Evolutionary conservation across 1,139 yeast genomes (phyloP).

Genomic region (Sugiyamaella paludigena): DNA sequence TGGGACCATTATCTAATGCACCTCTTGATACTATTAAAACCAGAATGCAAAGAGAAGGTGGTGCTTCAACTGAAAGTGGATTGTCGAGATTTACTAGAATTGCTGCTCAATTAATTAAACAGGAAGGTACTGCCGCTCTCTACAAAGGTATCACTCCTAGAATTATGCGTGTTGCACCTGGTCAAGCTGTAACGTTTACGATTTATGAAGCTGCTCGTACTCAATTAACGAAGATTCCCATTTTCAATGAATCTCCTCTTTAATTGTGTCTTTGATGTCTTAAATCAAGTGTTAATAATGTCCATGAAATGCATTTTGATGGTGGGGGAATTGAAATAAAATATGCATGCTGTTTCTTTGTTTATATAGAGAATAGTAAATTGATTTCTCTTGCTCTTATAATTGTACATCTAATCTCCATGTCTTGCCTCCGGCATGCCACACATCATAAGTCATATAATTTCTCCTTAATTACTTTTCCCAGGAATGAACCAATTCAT

Average conservation of each 20-base stretch:
- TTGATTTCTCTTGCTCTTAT: too few species aligned
- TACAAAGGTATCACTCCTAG: conserved; percentile 98
- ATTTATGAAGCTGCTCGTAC: conserved; percentile 88
- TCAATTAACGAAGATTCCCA: conserved; percentile 54
- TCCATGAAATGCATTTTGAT: too few species aligned
- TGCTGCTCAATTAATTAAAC: conserved; percentile 75
- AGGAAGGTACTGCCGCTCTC: conserved; percentile 83
- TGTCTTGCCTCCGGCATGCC: too few species aligned
- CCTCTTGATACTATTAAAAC: conserved; percentile 97
- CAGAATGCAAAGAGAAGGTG: conserved; percentile 88
- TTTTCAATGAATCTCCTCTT: conserved; percentile 20
- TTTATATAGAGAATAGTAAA: too few species aligned
- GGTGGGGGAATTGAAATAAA: conserved; percentile 8
- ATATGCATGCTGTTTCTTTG: too few species aligned
- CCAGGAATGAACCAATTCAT: too few species aligned
- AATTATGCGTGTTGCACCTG: conserved; percentile 99
- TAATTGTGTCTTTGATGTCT: background rate
- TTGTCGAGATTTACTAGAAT: conserved; percentile 75
- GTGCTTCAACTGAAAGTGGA: conserved; percentile 65
- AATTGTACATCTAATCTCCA: too few species aligned
- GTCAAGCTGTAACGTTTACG: conserved; percentile 97
- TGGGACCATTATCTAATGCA: conserved; percentile 97
- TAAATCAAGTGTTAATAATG: too few species aligned
- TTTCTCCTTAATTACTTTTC: too few species aligned
- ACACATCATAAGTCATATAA: too few species aligned